These are phyloP conservation scores for Penicillium robsamsonii DNA, from an alignment of 495 filamentous ascomycete species.

Conservation along the genomic window DNA sequence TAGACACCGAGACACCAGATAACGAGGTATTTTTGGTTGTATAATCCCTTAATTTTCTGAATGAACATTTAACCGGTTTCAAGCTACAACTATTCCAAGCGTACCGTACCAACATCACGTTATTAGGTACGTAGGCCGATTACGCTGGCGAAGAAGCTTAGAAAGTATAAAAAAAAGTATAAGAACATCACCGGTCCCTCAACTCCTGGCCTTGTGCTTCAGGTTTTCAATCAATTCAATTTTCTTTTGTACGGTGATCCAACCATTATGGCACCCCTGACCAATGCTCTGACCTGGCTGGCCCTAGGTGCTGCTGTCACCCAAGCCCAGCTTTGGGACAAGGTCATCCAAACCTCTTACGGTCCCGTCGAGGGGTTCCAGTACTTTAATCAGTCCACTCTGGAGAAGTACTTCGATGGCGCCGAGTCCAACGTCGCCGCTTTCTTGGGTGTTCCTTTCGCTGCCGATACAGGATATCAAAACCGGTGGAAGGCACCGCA, in stretches of 20 bases:
- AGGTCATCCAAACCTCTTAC: conserved; percentile 27
- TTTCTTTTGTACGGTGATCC: background rate
- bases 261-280: conserved; percentile 13
- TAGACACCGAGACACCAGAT: background rate
- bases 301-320: conserved; percentile 18
- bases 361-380: conserved; percentile 30
- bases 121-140: background rate
- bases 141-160: background rate
- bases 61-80: no score
- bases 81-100: no score
- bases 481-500: conserved; percentile 33
- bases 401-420: conserved; percentile 33
- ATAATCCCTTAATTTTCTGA: no score
- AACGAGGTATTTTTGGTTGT: no score
- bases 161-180: background rate
- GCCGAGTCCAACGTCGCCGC: conserved; percentile 51
- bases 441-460: conserved; percentile 28
- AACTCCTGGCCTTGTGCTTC: background rate
- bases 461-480: conserved; percentile 29
- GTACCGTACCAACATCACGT: no score
- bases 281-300: conserved; percentile 14
- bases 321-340: conserved; percentile 24
- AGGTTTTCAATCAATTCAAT: background rate
- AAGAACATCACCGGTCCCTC: background rate
- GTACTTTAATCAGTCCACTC: conserved; percentile 30